Base-by-base conservation (phyloP, 163 green algal genomes). In the Scenedesmus sp. region DNA sequence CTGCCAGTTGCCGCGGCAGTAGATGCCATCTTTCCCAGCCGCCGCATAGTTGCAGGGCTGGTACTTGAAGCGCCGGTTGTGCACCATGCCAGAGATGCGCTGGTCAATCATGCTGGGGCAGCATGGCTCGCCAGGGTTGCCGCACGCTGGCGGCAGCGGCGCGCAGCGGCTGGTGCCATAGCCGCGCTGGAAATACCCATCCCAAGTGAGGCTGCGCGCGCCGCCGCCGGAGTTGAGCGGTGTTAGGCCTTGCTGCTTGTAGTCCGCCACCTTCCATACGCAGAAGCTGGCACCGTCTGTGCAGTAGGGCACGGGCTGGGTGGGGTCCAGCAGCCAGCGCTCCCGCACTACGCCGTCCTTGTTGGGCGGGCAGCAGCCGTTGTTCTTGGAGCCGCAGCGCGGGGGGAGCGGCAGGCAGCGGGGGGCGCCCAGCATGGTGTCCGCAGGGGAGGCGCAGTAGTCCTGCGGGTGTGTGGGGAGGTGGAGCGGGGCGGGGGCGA, bases 21-120 rank as follows among this genome's bases (percentile, higher is more conserved):
- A 93, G 18, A 93, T 90, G 60, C 90, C 90, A 7, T 54, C 5
- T 54, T 81, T 60, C 8, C 83, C 90, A 1, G 90, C 83, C n/a
- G 90, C 90, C 1, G 9, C n/a, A 77, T 93, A 90, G 73, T 93
- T 90, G 84, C 90, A 93, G 23, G 90, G 90, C 70, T 93, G 90
- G 74, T 79, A 87, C 56, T 52, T 74, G 13, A 93, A 90, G 15
- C 52, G 67, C 6, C 83, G 67, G 67, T 93, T 93, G 74, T 93
- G 84, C 52, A 90, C 74, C 84, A 93, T 85, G 56, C 90, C 90
- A 26, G 34, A 62, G 15, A 90, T 81, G 20, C 90, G 90, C 59
- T 87, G 84, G 59, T 93, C 90, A 20, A 85, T 84, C 90, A 93
- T 93, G 70, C 55, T 82, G 26, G 83, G 62, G 52, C 90, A 93